Base-by-base conservation (phyloP, 371 early-diverging fungal genomes). In the Mucor plumbeus region DNA sequence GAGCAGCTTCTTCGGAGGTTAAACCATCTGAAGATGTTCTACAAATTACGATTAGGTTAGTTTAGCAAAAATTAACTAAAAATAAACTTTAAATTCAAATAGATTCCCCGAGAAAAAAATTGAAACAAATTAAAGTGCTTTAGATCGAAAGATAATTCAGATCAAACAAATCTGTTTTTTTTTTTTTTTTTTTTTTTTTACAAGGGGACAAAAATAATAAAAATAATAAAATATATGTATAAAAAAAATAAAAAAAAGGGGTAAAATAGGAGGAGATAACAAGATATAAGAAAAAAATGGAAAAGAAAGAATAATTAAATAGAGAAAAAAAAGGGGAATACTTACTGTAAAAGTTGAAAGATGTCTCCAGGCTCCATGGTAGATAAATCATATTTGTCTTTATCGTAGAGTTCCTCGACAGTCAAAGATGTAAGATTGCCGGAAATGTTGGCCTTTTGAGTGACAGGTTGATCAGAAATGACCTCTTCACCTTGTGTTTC, bases 331-430 rank as follows among this genome's bases (percentile, higher is more conserved):
- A 40, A 48, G 38, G 9, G 11, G 11, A 4, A 65, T 63, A 79
- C 81, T 44, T 81, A 81, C 84, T 90, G 89, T 59, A 91, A 83
- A 34, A 91, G 80, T 70, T 87, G 84, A 75, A 88, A 89, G 63
- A 91, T 88, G 71, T 89, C 86, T 70, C 81, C 85, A 70, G 90
- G 88, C 40, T 90, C 91, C 91, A 91, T 90, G 41, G 91, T 91
- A 33, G 90, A 90, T 72, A 91, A 83, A 73, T 91, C 91, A 67
- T 86, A 90, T 76, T 91, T 91, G 44, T 91, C 90, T 82, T 91
- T 91, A 82, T 91, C 88, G 77, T 91, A 91, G 59, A 91, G 85
- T 72, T 91, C 91, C 63, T 90, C 85, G 63, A 88, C 87, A 53
- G 88, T 88, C 65, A 91, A 79, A 35, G 86, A 85, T 61, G 77